Percentiles rank a stretch among this genome's conserved stretches.
phyloP scores from a whole-genome alignment of 805 yeast species.

The Grigorovia humatica region DNA sequence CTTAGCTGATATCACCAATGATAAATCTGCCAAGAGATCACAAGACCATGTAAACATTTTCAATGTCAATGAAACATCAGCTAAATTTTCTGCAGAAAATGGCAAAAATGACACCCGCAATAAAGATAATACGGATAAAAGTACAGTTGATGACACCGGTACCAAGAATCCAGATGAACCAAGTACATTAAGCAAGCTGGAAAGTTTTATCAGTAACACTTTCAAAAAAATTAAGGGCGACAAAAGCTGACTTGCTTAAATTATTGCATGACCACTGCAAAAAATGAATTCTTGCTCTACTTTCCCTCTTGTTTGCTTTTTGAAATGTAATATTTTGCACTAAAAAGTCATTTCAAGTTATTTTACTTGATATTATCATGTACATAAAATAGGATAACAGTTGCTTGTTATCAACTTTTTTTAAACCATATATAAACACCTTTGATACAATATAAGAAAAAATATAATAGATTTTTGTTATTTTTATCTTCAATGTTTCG shows the following conservation, averaged over 20 bases:
- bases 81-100: background rate
- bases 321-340: too few relatives aligned
- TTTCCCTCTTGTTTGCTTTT: too few relatives aligned
- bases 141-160: constrained; percentile 1
- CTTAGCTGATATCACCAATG: constrained; percentile 82
- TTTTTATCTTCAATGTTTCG: background rate
- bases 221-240: constrained; percentile 40
- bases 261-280: too few relatives aligned
- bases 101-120: too few relatives aligned
- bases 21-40: constrained; percentile 63
- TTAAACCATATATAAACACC: background rate
- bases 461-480: background rate
- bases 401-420: too few relatives aligned
- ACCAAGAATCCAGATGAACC: constrained; percentile 21
- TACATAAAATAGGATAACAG: too few relatives aligned
- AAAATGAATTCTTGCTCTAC: too few relatives aligned
- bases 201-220: constrained; percentile 46
- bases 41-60: constrained; percentile 1
- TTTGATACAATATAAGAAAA: background rate
- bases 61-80: background rate
- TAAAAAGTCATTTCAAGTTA: background rate
- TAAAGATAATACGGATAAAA: background rate
- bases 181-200: constrained; percentile 39
- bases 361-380: background rate
- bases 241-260: constrained; percentile 1